Conservation (phyloP, 257 asterid species). For the Salvia splendens region DNA sequence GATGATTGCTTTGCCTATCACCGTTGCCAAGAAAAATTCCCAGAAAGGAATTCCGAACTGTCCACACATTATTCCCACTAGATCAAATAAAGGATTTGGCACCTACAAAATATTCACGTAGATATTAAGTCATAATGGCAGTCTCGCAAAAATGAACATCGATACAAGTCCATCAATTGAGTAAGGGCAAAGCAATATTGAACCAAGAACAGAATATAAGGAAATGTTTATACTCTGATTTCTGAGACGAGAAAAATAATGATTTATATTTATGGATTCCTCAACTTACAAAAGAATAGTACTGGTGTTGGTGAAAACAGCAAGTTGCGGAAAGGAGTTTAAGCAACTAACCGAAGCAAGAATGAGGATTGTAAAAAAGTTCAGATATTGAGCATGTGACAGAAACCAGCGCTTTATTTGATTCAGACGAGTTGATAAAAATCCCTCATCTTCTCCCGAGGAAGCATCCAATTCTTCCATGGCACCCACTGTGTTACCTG, state of each 20-base stretch:
- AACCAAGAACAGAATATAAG: background rate
- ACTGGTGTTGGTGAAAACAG: background rate
- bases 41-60: slow-evolving; percentile 90
- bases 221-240: background rate
- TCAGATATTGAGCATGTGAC: slow-evolving; percentile 73
- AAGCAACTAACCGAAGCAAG: slow-evolving; percentile 78
- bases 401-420: slow-evolving; percentile 65
- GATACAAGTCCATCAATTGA: background rate
- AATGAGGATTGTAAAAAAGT: slow-evolving; percentile 66
- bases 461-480: slow-evolving; percentile 60
- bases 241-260: background rate
- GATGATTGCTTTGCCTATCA: slow-evolving; percentile 88
- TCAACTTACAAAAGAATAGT: background rate
- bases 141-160: background rate
- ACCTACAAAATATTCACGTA: slow-evolving; percentile 52
- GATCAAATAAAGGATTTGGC: slow-evolving; percentile 92
- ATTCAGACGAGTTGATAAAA: slow-evolving; percentile 44
- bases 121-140: slow-evolving; percentile 8
- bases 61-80: slow-evolving; percentile 96
- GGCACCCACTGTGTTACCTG: slow-evolving; percentile 60
- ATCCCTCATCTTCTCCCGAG: slow-evolving; percentile 48
- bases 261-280: background rate
- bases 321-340: background rate
- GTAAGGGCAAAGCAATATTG: background rate
- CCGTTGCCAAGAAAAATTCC: slow-evolving; percentile 82